phyloP scores from a whole-genome alignment of 441 rosid species.

The Metrosideros polymorpha region DNA sequence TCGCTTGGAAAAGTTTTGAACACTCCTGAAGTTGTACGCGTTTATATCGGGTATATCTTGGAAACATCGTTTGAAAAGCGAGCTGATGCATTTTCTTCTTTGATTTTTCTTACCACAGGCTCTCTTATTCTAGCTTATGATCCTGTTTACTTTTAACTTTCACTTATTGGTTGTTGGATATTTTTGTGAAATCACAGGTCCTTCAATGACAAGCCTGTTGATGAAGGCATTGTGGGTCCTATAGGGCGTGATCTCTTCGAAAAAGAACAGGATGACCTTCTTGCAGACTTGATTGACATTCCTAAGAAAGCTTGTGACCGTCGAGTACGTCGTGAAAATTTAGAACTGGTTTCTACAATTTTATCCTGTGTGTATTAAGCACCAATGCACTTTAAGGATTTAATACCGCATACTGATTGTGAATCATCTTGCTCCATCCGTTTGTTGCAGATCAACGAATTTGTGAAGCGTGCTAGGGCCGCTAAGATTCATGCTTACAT shows the following conservation, averaged over 20 bases:
- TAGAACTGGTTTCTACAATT: not conserved
- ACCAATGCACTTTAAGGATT: not conserved
- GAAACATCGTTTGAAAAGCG: not conserved
- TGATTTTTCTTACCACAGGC: not conserved
- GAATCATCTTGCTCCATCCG: not conserved
- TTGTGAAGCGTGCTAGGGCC: conserved; percentile 62
- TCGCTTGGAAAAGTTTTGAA: conserved; percentile 68
- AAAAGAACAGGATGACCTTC: conserved; percentile 57
- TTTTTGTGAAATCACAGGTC: conserved; percentile 25
- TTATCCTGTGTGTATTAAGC: not conserved
- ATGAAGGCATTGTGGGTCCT: conserved; percentile 31
- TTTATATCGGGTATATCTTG: conserved; percentile 45
- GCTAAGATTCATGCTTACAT: conserved; percentile 65
- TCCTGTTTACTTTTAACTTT: not conserved
- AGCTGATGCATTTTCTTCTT: not conserved
- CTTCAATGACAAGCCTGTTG: conserved; percentile 50
- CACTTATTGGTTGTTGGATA: not conserved
- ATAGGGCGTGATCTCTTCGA: conserved; percentile 46
- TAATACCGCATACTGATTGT: not conserved
- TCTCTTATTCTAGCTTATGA: not conserved
- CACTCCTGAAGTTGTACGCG: conserved; percentile 61
- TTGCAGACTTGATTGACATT: conserved; percentile 39
- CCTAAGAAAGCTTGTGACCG: conserved; percentile 65
- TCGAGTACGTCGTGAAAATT: conserved; percentile 18
- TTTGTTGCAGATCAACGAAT: conserved; percentile 42